Conservation (phyloP, 176 grass and related monocot species). For the Cenchrus americanus region DNA sequence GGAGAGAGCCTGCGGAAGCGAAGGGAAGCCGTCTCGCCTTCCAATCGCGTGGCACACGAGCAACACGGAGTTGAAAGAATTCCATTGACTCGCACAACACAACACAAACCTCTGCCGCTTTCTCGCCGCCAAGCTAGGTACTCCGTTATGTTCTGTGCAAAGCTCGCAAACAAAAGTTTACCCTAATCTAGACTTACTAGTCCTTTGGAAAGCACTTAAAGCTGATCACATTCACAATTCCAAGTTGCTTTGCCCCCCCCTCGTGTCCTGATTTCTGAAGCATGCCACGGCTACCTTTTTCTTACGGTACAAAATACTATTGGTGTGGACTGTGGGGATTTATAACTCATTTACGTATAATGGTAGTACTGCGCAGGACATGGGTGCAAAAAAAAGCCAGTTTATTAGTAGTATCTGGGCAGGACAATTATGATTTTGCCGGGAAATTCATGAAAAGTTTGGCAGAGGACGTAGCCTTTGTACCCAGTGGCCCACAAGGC, state of each 20-base stretch:
- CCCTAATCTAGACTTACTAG: too few species aligned
- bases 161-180: background rate
- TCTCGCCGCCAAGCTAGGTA: constrained; percentile 35
- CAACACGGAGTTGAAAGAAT: background rate
- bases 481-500: background rate
- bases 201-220: constrained; percentile 15
- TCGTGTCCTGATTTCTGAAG: background rate
- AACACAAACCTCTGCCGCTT: background rate
- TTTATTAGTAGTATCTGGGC: too few species aligned
- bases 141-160: background rate
- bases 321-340: background rate
- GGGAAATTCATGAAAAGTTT: background rate
- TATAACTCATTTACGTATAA: background rate
- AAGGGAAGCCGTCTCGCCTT: background rate
- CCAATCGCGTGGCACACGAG: constrained; percentile 1
- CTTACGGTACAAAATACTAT: too few species aligned
- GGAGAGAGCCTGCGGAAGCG: background rate
- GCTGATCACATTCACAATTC: background rate
- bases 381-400: too few species aligned
- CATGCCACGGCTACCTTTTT: background rate
- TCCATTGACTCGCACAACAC: background rate
- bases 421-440: background rate
- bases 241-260: background rate
- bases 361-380: background rate
- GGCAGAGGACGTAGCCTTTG: background rate